Evolutionary conservation across 1,139 yeast genomes (phyloP), one percentile per base, ranked within the genome.

Genomic region (Yamadazyma friedrichii): DNA sequence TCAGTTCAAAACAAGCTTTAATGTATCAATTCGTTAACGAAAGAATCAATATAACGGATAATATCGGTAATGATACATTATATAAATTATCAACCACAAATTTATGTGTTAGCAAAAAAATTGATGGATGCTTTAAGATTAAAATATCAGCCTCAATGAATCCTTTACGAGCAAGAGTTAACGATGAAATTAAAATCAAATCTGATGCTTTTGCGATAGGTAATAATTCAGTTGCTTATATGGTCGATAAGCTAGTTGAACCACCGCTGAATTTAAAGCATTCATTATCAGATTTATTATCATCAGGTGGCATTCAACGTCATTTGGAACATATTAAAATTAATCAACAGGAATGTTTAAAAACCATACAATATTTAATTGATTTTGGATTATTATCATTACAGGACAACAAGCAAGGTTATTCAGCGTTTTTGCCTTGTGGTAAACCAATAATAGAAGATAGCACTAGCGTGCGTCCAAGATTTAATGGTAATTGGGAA

Each of bases 341-440:
- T 11, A 70, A 72, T 46, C 61, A 62, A 42, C 54, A 58, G 26
- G 62, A 66, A 31, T 71, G 76, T 42, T 55, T 72, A 40, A 54
- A 50, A 28, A 67, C 76, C 0, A 50, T 72, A 32, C 62, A 60
- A 28, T 65, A 65, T 42, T 55, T 72, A 38, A 57, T 56, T 35
- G 47, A 53, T 5, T 62, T 60, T 48, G 63, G 55, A 6, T 50
- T 72, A 31, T 55, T 61, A 17, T 56, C 60, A 10, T 74, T 80
- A 41, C 70, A 76, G 15, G 74, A 78, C 9, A 76, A 80, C 42
- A 61, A 63, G 15, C 51, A 62, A 15, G 95, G 96, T 0, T 88
- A 87, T 64, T 80, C 97, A 0, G 65, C 84, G 0, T 79, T 93
- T 40, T 63, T 91, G 31, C 98, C 98, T 0, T 83, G 93, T 46